phyloP scores from a whole-genome alignment of 2,329 filamentous ascomycete species.

The Amauroascus verrucosus region DNA sequence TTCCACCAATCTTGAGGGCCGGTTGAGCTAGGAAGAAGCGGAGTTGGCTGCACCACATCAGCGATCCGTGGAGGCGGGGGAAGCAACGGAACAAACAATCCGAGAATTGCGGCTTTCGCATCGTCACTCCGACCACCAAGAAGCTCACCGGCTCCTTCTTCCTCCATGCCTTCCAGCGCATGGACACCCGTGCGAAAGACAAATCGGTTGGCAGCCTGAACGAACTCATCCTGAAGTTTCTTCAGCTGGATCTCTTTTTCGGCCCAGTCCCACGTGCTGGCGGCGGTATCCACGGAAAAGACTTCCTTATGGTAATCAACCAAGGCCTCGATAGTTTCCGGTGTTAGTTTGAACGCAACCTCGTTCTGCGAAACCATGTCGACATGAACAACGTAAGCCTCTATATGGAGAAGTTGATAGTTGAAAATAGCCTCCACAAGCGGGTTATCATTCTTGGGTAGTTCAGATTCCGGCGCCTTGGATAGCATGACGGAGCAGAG shows the following conservation, averaged over 20 bases:
- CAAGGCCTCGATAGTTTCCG: constrained; percentile 84
- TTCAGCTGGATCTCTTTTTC: constrained; percentile 95
- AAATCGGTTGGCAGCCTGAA: constrained; percentile 94
- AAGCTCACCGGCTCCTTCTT: constrained; percentile 89
- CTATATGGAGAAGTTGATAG: constrained; percentile 84
- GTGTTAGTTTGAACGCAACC: constrained; percentile 94
- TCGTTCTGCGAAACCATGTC: constrained; percentile 98
- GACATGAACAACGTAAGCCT: constrained; percentile 97
- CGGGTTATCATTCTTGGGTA: constrained; percentile 70
- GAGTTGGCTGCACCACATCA: constrained; percentile 77
- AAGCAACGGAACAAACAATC: constrained; percentile 73
- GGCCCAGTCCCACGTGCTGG: constrained; percentile 85
- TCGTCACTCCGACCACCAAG: constrained; percentile 85
- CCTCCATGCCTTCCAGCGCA: constrained; percentile 88
- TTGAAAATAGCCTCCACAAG: constrained; percentile 81
- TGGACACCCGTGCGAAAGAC: constrained; percentile 83
- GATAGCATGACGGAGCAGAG: constrained; percentile 85
- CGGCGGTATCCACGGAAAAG: constrained; percentile 80
- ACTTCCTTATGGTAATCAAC: constrained; percentile 95
- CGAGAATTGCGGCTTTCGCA: constrained; percentile 77
- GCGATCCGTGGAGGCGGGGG: constrained; percentile 79
- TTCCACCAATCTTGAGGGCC: constrained; percentile 70
- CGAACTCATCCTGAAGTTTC: constrained; percentile 93
- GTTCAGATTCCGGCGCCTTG: constrained; percentile 75
- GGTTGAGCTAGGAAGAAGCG: constrained; percentile 74